Evolutionary conservation across 1,139 yeast genomes (phyloP), one percentile per base, ranked within the genome.

Genomic region (Yamadazyma sp.): DNA sequence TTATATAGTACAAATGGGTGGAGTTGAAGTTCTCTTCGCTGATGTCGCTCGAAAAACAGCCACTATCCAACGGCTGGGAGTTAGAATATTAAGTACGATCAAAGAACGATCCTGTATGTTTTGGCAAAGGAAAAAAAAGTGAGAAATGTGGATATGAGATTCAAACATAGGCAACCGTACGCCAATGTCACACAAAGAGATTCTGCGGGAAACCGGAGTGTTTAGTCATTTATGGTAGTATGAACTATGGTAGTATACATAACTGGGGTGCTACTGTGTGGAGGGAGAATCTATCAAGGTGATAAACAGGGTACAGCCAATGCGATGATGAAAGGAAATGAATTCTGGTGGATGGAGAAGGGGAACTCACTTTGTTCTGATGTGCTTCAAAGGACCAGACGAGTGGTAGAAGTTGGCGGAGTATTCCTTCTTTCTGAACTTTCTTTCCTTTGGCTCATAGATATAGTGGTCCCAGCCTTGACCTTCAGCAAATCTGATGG

Each of bases 391-490:
- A 42, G 86, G 85, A 30, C 87, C 87, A 9, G 79, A 53, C 28
- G 82, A 74, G 62, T 85, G 92, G 58, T 67, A 67, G 60, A 87
- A 87, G 72, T 86, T 86, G 44, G 71, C 66, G 30, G 91, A 74
- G 58, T 87, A 87, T 39, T 81, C 85, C 73, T 87, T 87, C 73
- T 77, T 78, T 59, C 81, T 75, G 67, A 87, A 85, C 47, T 75
- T 81, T 56, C 87, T 82, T 59, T 67, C 67, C 59, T 86, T 83
- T 42, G 95, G 94, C 61, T 87, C 94, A 62, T 84, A 87, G 44
- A 87, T 79, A 55, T 83, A 85, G 56, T 81, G 86, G 52, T 83
- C 84, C 92, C 95, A 87, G 34, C 95, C 87, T 61, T 87, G 94
- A 46, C 87, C 83, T 51, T 81, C 79, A 14, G 95, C 95, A 62